Evolutionary conservation across 176 grass and related monocot genomes (phyloP).

Genomic region (barley (Hordeum vulgare)): MorexV3_pseudomolecules_assembly NC_058522.1:517487249-517487748

Average conservation of each 20-base stretch:
- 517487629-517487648: background rate
- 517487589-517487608: background rate
- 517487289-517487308: conserved; percentile 80
- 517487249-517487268: conserved; percentile 31
- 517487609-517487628: background rate
- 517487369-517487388: background rate
- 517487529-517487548: background rate
- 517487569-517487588: background rate
- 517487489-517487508: background rate
- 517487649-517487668: background rate
- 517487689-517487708: conserved; percentile 44
- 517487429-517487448: background rate
- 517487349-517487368: background rate
- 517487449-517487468: background rate
- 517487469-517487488: background rate
- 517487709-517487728: conserved; percentile 59
- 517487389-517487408: conserved; percentile 4
- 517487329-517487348: background rate
- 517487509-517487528: background rate
- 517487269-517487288: conserved; percentile 70
- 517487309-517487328: conserved; percentile 22
- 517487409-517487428: background rate
- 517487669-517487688: conserved; percentile 29
- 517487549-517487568: background rate
- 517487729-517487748: conserved; percentile 41